Conservation (phyloP, 805 yeast genomes). For the Candida ascalaphidarum region DNA sequence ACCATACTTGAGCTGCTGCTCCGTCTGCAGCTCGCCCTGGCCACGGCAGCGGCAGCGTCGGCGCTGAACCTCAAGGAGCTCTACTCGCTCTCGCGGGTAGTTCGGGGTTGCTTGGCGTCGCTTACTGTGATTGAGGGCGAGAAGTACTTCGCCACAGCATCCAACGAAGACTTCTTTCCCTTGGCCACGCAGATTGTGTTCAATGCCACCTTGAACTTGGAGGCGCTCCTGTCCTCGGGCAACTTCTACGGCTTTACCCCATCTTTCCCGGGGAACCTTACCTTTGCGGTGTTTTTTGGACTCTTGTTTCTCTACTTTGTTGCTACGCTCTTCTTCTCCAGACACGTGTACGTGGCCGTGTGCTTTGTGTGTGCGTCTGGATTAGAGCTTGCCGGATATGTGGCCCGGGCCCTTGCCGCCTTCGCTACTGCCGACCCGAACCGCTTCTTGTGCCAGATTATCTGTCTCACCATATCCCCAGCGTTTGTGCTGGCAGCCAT, state of each 20-base stretch:
- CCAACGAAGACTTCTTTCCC: slow-evolving; percentile 11
- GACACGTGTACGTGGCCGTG: slow-evolving; percentile 59
- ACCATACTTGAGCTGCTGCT: too few relatives aligned
- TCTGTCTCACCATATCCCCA: slow-evolving; percentile 69
- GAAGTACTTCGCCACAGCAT: slow-evolving; percentile 13
- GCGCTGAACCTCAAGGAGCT: slow-evolving; percentile 8
- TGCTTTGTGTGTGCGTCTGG: slow-evolving; percentile 49
- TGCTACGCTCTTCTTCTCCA: slow-evolving; percentile 29
- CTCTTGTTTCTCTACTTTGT: slow-evolving; percentile 6
- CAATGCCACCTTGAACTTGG: slow-evolving; percentile 22
- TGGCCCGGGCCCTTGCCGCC: slow-evolving; percentile 46
- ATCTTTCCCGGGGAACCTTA: slow-evolving; percentile 6
- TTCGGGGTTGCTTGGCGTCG: slow-evolving; percentile 13
- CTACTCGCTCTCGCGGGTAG: slow-evolving; percentile 7
- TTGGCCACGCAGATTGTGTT: slow-evolving; percentile 10
- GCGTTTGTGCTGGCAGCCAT: slow-evolving; percentile 81
- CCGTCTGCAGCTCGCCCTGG: slow-evolving; percentile 4
- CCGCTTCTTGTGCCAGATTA: slow-evolving; percentile 54
- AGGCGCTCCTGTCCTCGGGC: slow-evolving; percentile 17
- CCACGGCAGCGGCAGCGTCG: slow-evolving; percentile 7
- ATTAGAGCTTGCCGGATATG: slow-evolving; percentile 62
- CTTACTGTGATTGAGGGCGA: slow-evolving; percentile 11
- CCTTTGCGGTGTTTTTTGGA: slow-evolving; percentile 8
- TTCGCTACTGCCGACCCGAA: slow-evolving; percentile 11
- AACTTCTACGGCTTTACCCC: slow-evolving; percentile 17